Evolutionary conservation across 768 basidiomycete genomes (phyloP), one percentile per base, ranked within the genome.

Genomic region (Suillus cothurnatus): DNA sequence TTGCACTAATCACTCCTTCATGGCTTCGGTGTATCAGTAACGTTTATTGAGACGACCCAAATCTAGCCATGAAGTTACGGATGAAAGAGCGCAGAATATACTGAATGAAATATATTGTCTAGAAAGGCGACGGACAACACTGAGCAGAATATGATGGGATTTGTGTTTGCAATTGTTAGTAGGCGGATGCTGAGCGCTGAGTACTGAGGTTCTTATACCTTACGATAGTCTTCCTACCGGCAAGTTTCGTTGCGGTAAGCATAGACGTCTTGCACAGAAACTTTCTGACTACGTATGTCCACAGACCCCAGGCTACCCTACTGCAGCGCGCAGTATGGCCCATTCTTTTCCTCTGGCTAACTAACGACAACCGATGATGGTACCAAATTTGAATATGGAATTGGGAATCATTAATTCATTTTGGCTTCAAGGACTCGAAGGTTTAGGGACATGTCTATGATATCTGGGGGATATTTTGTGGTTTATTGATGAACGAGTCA

Each of bases 141-240:
- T 63, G 53, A 64, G 65, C 28, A 58, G 56, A n/a, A n/a, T n/a
- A n/a, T n/a, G n/a, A n/a, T 34, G 66, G 47, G 70, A 70, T 43
- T 69, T 36, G 61, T 67, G 28, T 86, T 86, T 70, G 82, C 81
- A 64, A 80, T 77, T 41, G 82, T 85, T 31, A 84, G 81, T 72
- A 76, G 73, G 63, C 77, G 76, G n/a, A 84, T 84, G 82, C 71
- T 6, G n/a, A n/a, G n/a, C n/a, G n/a, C n/a, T n/a, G n/a, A n/a
- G n/a, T n/a, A n/a, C n/a, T n/a, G 15, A 38, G 19, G 36, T 23
- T 86, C 23, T 76, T 82, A 0, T 84, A 83, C 63, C 71, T 86
- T 4, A 84, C 84, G 0, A 85, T 85, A 83, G 70, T 84, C 32
- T 86, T 86, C 71, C 76, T 86, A 21, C 85, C 85, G 0, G 79